Percentiles rank a stretch among this genome's conserved stretches.
phyloP scores from a whole-genome alignment of 1,284 basidiomycete species.

The Singerocomus rubriflavus region DNA sequence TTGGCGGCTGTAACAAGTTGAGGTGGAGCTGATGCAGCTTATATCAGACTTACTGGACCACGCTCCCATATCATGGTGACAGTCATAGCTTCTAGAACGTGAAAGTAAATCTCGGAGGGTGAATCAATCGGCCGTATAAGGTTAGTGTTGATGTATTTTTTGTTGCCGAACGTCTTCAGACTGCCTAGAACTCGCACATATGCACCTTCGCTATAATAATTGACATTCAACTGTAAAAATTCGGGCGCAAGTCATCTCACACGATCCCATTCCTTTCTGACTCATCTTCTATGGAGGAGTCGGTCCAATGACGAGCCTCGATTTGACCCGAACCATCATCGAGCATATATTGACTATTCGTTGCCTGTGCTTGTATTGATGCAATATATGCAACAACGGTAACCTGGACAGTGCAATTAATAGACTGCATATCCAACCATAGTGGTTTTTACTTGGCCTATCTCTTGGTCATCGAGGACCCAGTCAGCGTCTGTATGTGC shows the following conservation, averaged over 20 bases:
- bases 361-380: slow-evolving; percentile 68
- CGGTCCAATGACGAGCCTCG: slow-evolving; percentile 89
- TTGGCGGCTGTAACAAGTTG: slow-evolving; percentile 24
- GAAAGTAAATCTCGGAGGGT: slow-evolving; percentile 82
- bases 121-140: slow-evolving; percentile 71
- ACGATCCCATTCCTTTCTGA: slow-evolving; percentile 46
- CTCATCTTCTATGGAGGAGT: slow-evolving; percentile 58
- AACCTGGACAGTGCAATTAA: slow-evolving; percentile 40
- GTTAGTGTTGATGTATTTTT: slow-evolving; percentile 77
- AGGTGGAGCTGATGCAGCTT: slow-evolving; percentile 1
- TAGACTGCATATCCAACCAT: not conserved
- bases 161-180: slow-evolving; percentile 85
- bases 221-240: not conserved
- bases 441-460: slow-evolving; percentile 65
- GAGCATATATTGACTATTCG: slow-evolving; percentile 78
- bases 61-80: slow-evolving; percentile 47
- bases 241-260: slow-evolving; percentile 19
- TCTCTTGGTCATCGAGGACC: slow-evolving; percentile 76
- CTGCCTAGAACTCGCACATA: slow-evolving; percentile 89
- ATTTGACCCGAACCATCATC: slow-evolving; percentile 91
- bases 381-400: slow-evolving; percentile 82
- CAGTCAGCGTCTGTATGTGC: slow-evolving; percentile 88
- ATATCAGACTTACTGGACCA: slow-evolving; percentile 38
- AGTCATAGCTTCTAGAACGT: slow-evolving; percentile 56
- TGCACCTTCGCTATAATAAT: slow-evolving; percentile 56